phyloP scores from a whole-genome alignment of 257 asterid species.

The Paulownia fortunei region DNA sequence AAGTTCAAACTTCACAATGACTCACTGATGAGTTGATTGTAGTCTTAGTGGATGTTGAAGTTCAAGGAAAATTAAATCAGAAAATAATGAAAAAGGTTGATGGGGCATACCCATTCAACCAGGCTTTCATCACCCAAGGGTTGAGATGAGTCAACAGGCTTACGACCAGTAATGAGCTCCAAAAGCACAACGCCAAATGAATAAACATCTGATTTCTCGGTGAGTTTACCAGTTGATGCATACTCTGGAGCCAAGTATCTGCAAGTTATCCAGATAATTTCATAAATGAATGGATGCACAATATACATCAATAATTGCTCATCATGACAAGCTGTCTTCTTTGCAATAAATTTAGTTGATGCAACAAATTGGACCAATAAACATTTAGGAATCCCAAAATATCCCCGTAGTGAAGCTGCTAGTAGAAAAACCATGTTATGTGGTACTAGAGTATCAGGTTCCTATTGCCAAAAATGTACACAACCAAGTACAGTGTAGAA shows the following conservation, averaged over 20 bases:
- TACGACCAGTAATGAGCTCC: constrained; percentile 77
- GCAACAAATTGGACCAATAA: not conserved
- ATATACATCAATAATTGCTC: not conserved
- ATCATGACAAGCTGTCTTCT: no score
- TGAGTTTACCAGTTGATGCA: constrained; percentile 71
- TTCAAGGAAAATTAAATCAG: not conserved
- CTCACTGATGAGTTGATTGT: not conserved
- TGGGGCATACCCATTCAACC: constrained; percentile 67
- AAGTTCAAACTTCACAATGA: not conserved
- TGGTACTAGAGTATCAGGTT: not conserved
- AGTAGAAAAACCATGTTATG: not conserved
- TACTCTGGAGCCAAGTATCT: constrained; percentile 84
- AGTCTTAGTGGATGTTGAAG: not conserved
- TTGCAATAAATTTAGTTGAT: not conserved
- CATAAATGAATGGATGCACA: not conserved
- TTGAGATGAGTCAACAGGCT: constrained; percentile 70
- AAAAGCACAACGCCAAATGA: constrained; percentile 76
- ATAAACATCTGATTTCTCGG: constrained; percentile 69
- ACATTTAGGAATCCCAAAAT: no score
- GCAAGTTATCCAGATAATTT: constrained; percentile 32
- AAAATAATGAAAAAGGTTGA: not conserved
- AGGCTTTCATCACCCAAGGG: constrained; percentile 76
- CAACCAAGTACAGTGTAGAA: not conserved
- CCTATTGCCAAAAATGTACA: not conserved
- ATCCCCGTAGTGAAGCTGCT: not conserved